phyloP scores from a whole-genome alignment of 2,329 filamentous ascomycete genomes.

The Venturia oleaginea region DNA sequence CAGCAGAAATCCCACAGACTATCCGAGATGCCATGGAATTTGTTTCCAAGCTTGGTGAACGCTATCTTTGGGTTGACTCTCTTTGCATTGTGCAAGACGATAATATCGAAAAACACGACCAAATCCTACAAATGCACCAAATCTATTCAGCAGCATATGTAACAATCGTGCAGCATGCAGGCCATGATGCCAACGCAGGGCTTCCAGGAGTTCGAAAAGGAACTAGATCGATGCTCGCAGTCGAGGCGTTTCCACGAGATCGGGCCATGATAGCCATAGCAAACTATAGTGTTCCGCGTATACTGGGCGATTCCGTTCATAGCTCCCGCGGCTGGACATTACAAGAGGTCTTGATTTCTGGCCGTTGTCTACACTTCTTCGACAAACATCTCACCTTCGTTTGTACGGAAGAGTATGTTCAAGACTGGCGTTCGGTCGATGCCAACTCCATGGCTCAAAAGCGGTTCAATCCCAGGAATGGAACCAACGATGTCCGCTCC shows the following conservation, averaged over 20 bases:
- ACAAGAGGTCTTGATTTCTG: neutral
- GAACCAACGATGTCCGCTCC: too few relatives aligned
- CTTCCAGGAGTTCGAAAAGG: slow-evolving; percentile 4
- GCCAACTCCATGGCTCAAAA: neutral
- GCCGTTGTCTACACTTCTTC: neutral
- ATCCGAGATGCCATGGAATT: slow-evolving; percentile 14
- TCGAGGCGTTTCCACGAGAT: neutral
- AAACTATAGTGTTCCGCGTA: neutral
- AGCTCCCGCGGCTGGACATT: neutral
- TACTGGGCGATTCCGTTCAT: neutral
- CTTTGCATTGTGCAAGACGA: slow-evolving; percentile 17
- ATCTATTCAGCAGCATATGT: slow-evolving; percentile 1
- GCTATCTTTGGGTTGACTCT: slow-evolving; percentile 17
- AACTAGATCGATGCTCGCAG: neutral
- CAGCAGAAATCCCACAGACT: neutral
- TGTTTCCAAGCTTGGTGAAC: neutral
- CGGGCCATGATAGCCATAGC: neutral
- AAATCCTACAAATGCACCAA: slow-evolving; percentile 9
- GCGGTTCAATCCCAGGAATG: too few relatives aligned
- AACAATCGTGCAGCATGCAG: slow-evolving; percentile 11
- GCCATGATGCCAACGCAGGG: neutral
- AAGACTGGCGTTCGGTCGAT: neutral
- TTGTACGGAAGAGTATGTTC: neutral
- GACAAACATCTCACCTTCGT: neutral
- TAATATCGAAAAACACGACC: slow-evolving; percentile 6